Evolutionary conservation across 75 land plant species (phyloP).

Genomic region (Picea glauca): DNA sequence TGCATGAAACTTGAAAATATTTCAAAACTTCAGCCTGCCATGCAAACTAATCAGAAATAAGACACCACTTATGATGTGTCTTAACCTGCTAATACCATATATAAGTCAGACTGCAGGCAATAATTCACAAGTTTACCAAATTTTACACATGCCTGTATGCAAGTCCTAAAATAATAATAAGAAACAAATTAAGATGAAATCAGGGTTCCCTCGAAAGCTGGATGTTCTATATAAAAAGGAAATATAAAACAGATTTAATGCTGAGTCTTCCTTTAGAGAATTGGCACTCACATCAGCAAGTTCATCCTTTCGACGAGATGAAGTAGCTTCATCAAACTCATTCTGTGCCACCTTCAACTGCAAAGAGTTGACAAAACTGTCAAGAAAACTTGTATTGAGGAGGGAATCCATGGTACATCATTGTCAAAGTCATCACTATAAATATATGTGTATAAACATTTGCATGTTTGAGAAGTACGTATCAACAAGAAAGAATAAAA

Average conservation of each 20-base stretch:
- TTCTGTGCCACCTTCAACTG: slow-evolving; percentile 21
- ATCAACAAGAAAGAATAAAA: neutral
- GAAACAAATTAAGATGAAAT: neutral
- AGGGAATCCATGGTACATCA: neutral
- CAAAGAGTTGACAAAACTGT: neutral
- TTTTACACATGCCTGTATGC: neutral
- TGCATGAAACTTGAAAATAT: neutral
- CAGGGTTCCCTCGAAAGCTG: neutral
- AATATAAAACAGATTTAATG: neutral
- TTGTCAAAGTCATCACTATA: neutral
- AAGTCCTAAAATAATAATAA: neutral
- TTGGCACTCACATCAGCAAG: slow-evolving; percentile 31
- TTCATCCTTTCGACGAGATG: slow-evolving; percentile 35
- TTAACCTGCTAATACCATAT: neutral
- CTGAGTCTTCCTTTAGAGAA: neutral
- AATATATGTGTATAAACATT: neutral
- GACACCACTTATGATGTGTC: neutral
- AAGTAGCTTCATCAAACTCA: slow-evolving; percentile 25
- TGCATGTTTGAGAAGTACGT: no score
- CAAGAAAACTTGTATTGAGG: neutral
- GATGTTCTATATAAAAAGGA: neutral
- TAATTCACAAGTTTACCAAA: neutral
- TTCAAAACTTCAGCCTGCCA: neutral
- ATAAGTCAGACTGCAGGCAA: neutral
- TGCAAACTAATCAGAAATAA: neutral